A percentile compares a stretch with the other conserved stretches of the same genome.
Conservation (phyloP, 352 stramenopile genomes). For the Albugo candida region DNA sequence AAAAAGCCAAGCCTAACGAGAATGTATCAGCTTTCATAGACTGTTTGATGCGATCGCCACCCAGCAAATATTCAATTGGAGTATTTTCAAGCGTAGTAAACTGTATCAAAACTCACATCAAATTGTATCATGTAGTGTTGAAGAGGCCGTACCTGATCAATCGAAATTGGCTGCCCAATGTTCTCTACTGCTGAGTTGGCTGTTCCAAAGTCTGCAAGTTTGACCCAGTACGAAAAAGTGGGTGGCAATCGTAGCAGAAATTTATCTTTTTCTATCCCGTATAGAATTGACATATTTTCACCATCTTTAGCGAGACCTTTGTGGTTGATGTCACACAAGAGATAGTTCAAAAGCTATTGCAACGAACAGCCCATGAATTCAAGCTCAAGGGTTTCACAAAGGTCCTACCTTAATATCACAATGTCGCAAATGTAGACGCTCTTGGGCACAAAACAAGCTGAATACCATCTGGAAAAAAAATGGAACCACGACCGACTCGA, state of each 20-base stretch:
- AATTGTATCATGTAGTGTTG: background rate
- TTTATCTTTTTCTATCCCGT: conserved; percentile 25
- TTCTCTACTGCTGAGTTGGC: conserved; percentile 78
- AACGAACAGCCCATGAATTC: too few relatives aligned
- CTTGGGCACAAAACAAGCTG: conserved; percentile 80
- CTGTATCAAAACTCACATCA: conserved; percentile 8
- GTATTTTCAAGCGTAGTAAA: conserved; percentile 98
- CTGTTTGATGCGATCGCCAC: conserved; percentile 79
- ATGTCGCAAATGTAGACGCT: conserved; percentile 87
- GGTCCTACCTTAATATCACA: conserved; percentile 89
- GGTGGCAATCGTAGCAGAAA: conserved; percentile 41
- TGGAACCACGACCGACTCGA: conserved; percentile 30
- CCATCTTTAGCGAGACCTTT: conserved; percentile 14
- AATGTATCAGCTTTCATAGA: conserved; percentile 91
- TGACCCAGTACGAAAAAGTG: conserved; percentile 78
- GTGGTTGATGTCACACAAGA: conserved; percentile 18
- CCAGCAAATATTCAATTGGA: conserved; percentile 88
- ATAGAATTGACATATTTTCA: conserved; percentile 28
- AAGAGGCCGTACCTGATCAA: conserved; percentile 37
- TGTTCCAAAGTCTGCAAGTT: conserved; percentile 97
- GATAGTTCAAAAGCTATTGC: too few relatives aligned
- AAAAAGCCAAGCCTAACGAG: conserved; percentile 85
- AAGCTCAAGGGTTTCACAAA: background rate
- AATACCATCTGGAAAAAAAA: conserved; percentile 98
- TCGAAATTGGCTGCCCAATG: conserved; percentile 78